These are phyloP conservation scores for Talaromyces sp. DNA, from an alignment of 2,329 filamentous ascomycete genomes.

Conservation along the genomic window DNA sequence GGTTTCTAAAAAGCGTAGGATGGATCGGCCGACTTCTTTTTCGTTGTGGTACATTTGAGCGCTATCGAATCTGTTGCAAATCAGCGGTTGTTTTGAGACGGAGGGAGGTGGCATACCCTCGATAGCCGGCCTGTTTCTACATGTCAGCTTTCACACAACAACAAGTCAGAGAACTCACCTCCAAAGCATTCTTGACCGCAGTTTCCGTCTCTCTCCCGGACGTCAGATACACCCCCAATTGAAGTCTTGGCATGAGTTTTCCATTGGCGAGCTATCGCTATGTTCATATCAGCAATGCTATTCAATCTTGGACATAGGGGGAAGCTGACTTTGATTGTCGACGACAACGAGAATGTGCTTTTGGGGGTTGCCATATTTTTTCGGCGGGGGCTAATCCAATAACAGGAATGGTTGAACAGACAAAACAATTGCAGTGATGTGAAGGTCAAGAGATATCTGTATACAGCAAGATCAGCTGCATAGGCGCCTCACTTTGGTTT, in stretches of 20 bases:
- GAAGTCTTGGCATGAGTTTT: constrained; percentile 66
- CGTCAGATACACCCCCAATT: constrained; percentile 73
- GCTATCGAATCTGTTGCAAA: constrained; percentile 48
- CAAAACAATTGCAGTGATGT: not conserved
- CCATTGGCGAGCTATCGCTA: constrained; percentile 59
- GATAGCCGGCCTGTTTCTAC: constrained; percentile 27
- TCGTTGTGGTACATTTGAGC: constrained; percentile 72
- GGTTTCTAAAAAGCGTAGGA: constrained; percentile 55
- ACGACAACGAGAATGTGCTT: constrained; percentile 20
- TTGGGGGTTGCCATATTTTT: constrained; percentile 15
- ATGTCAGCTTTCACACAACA: constrained; percentile 31
- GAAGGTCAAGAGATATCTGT: not conserved
- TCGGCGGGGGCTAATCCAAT: not conserved
- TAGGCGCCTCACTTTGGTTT: not conserved
- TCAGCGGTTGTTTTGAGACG: not conserved
- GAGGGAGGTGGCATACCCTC: constrained; percentile 24
- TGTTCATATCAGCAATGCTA: not conserved
- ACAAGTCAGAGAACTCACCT: constrained; percentile 37
- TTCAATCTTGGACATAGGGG: not conserved
- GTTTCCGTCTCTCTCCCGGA: constrained; percentile 59
- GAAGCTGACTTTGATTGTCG: constrained; percentile 20
- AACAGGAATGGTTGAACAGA: not conserved
- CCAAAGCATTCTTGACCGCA: constrained; percentile 59
- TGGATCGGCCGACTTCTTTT: constrained; percentile 64
- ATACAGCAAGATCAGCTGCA: not conserved